These are phyloP conservation scores for Striga hermonthica DNA, from an alignment of 305 asterid species.

Conservation along the genomic window DNA sequence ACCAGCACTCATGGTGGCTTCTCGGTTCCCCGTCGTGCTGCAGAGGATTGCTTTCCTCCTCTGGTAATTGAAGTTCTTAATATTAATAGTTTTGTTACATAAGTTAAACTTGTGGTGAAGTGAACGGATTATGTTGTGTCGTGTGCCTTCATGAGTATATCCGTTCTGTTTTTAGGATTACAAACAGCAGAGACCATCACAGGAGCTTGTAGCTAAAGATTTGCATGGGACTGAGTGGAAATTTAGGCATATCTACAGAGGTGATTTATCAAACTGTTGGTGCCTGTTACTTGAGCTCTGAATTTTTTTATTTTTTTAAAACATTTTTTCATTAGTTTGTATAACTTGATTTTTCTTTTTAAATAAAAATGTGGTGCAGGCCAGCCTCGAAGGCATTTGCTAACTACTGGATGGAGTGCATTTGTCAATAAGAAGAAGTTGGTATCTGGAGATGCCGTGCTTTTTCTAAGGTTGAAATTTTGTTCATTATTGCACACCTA, in stretches of 20 bases:
- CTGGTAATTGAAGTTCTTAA: conserved; percentile 44
- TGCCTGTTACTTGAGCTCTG: no score
- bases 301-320: background rate
- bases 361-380: conserved; percentile 53
- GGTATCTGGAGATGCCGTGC: conserved; percentile 95
- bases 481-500: background rate
- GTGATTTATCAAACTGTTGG: conserved; percentile 32
- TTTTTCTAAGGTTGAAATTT: conserved; percentile 68
- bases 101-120: background rate
- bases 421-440: conserved; percentile 94
- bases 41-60: conserved; percentile 99
- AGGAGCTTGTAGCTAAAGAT: conserved; percentile 94
- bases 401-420: conserved; percentile 99
- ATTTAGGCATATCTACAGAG: conserved; percentile 92
- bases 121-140: background rate
- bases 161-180: conserved; percentile 53
- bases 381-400: conserved; percentile 97
- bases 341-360: background rate
- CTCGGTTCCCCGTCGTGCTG: conserved; percentile 99
- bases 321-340: background rate
- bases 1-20: conserved; percentile 99
- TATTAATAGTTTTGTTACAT: background rate
- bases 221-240: conserved; percentile 90
- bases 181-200: conserved; percentile 90
- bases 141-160: background rate